Base-by-base conservation (phyloP, 345 rosid genomes). In the Melaleuca quinquenervia region DNA sequence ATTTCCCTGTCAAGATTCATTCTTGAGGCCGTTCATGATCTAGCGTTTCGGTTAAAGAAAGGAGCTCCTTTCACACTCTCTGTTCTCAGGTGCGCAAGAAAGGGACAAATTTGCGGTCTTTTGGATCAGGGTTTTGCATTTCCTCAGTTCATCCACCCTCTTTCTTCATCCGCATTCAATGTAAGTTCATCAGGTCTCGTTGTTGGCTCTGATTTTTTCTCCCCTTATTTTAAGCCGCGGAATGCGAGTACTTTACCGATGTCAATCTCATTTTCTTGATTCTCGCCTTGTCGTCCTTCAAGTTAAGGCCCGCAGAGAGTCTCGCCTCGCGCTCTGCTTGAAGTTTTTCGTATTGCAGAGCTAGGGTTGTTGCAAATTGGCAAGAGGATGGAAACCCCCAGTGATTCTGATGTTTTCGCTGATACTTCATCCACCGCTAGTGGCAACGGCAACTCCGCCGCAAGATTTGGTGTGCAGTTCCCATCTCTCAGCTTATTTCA, bases 401-500 rank as follows among this genome's bases (percentile, higher is more conserved):
- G 83, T n/a, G 83, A 54, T 70, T 36, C 45, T 36, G 80, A 70
- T 36, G 80, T 70, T 5, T 36, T 32, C 80, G 26, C 26, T 70
- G 80, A 18, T 9, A 18, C 48, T 70, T 55, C 85, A 48, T 29
- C 50, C 74, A 27, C 52, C 82, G 24, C 21, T 32, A 14, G 44
- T 22, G 27, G 88, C 80, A 44, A 64, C n/a, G 29, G 50, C 84
- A 44, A 52, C 74, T 60, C 87, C 3, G 88, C 88, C 15, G 21
- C 74, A 84, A 86, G 87, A 20, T 86, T 88, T 75, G 91, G 90
- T 27, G 54, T 87, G 44, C 85, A 84, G 55, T 60, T 89, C 60
- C 86, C 91, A 5, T 85, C 86, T 7, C 84, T 90, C 60, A 88
- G 82, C 83, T 87, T 90, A 75, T 85, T 90, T 8, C 88, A 55